phyloP scores from a whole-genome alignment of 148 eudicot genomes.

The Drosera capensis region DNA sequence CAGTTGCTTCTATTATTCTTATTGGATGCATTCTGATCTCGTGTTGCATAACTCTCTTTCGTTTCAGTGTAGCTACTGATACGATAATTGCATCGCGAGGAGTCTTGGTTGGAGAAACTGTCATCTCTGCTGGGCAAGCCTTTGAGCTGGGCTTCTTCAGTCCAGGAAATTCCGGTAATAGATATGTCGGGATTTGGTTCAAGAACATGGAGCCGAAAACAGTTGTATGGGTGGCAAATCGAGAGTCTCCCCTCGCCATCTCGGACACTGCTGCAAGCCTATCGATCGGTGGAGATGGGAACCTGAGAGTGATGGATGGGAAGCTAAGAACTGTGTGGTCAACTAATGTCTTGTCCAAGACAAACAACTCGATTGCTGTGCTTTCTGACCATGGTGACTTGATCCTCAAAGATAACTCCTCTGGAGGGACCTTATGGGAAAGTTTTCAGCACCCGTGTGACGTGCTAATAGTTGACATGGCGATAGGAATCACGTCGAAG shows the following conservation, averaged over 20 bases:
- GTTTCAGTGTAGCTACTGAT: too few relatives aligned
- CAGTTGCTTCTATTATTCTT: too few relatives aligned
- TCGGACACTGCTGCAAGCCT: slow-evolving; percentile 15
- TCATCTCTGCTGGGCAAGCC: slow-evolving; percentile 1
- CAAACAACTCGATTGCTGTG: slow-evolving; percentile 6
- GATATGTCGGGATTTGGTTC: slow-evolving; percentile 34
- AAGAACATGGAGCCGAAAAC: neutral
- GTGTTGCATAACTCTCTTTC: too few relatives aligned
- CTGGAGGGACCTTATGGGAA: neutral
- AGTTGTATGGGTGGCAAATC: slow-evolving; percentile 39
- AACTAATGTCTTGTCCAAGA: slow-evolving; percentile 6
- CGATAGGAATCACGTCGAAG: slow-evolving; percentile 7
- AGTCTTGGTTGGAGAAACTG: neutral
- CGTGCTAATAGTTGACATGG: slow-evolving; percentile 42
- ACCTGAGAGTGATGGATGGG: slow-evolving; percentile 9
- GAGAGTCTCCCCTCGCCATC: slow-evolving; percentile 20
- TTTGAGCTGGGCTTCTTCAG: slow-evolving; percentile 26
- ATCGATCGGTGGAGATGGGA: slow-evolving; percentile 1
- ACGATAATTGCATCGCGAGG: too few relatives aligned
- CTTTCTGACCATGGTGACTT: slow-evolving; percentile 7
- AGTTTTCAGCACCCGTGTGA: slow-evolving; percentile 27
- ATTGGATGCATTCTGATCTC: too few relatives aligned
- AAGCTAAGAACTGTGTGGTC: slow-evolving; percentile 28
- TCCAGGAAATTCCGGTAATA: slow-evolving; percentile 14
- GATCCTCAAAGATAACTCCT: neutral